phyloP scores from a whole-genome alignment of 1,284 basidiomycete genomes.

The Malassezia globosa region DNA sequence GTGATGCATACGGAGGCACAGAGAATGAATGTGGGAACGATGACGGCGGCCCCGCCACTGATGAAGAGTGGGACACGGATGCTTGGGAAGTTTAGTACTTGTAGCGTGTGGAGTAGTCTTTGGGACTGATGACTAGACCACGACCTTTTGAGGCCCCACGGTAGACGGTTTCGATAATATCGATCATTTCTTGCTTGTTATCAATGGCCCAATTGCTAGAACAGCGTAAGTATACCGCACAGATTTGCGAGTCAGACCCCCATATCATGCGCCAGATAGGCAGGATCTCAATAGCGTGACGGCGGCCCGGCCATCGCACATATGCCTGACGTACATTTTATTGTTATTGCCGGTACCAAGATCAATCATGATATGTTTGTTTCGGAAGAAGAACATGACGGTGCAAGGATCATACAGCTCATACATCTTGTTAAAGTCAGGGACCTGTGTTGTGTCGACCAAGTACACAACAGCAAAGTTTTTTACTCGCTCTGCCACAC shows the following conservation, averaged over 20 bases:
- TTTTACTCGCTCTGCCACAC: constrained; percentile 86
- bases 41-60: constrained; percentile 17
- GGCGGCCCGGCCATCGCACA: background rate
- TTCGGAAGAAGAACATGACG: constrained; percentile 51
- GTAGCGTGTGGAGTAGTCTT: constrained; percentile 49
- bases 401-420: constrained; percentile 29
- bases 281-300: background rate
- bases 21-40: no score
- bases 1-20: constrained; percentile 28
- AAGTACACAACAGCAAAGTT: constrained; percentile 97
- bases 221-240: background rate
- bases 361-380: constrained; percentile 99
- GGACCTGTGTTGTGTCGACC: constrained; percentile 89
- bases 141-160: constrained; percentile 93
- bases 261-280: no score
- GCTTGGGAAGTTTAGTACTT: constrained; percentile 32
- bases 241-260: no score
- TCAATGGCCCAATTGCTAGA: constrained; percentile 43
- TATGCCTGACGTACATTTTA: constrained; percentile 66
- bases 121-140: constrained; percentile 92
- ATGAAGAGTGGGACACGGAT: constrained; percentile 30
- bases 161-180: constrained; percentile 97
- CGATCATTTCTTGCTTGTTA: constrained; percentile 58
- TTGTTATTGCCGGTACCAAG: constrained; percentile 98
- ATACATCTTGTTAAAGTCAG: constrained; percentile 88